A percentile compares a stretch with the other conserved stretches of the same genome.
These are phyloP conservation scores for Bremia lactucae DNA, from an alignment of 352 stramenopile genomes.

Conservation along the genomic window DNA sequence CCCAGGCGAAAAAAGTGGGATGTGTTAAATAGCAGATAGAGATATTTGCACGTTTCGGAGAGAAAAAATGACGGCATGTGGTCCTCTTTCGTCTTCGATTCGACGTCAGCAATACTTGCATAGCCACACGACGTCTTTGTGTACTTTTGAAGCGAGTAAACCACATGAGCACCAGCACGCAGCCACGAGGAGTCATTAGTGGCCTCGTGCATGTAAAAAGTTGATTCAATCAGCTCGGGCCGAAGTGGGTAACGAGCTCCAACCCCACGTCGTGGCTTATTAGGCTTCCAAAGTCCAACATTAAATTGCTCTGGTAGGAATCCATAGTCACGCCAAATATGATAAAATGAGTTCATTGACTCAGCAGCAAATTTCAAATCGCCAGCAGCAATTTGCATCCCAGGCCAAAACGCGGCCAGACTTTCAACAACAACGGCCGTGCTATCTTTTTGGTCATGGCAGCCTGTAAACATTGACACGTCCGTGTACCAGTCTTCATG, in stretches of 20 bases:
- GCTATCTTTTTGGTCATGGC: conserved; percentile 24
- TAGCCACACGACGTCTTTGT: conserved; percentile 90
- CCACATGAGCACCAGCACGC: conserved; percentile 56
- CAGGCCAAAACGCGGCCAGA: conserved; percentile 94
- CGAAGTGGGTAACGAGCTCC: conserved; percentile 87
- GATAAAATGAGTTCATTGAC: conserved; percentile 92
- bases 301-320: conserved; percentile 96
- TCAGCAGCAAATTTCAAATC: conserved; percentile 72
- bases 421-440: conserved; percentile 69
- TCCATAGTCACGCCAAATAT: conserved; percentile 90
- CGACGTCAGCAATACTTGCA: conserved; percentile 80
- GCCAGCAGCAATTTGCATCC: conserved; percentile 91
- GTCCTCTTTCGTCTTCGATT: conserved; percentile 85
- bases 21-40: conserved; percentile 93
- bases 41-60: conserved; percentile 98
- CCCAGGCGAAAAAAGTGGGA: conserved; percentile 84
- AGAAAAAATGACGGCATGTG: conserved; percentile 99
- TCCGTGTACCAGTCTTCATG: conserved; percentile 82
- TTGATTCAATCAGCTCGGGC: conserved; percentile 96
- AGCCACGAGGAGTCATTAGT: conserved; percentile 80
- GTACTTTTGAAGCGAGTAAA: conserved; percentile 86
- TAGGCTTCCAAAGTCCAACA: conserved; percentile 65
- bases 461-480: conserved; percentile 77
- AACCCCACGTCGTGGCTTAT: conserved; percentile 27
- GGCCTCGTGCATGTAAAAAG: conserved; percentile 91